A percentile compares a stretch with the other conserved stretches of the same genome.
Evolutionary conservation across 768 basidiomycete species (phyloP).

Genomic region (Arthromyces matolae): DNA sequence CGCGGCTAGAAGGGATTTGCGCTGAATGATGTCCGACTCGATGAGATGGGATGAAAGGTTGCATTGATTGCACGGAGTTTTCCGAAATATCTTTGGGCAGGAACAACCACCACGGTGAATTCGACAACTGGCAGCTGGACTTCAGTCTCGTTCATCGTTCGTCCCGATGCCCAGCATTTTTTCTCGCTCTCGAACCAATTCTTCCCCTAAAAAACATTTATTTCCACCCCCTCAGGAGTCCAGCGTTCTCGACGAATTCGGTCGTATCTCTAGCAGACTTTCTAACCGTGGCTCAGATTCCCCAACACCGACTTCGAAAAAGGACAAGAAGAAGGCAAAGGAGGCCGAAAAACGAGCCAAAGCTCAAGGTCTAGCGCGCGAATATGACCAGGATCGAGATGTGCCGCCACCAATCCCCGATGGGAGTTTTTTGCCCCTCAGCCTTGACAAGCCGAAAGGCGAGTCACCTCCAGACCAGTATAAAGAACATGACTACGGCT

Average conservation of each 20-base stretch:
- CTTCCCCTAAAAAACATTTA: constrained; percentile 45
- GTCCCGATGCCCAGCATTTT: constrained; percentile 70
- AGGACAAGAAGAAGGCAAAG: constrained; percentile 52
- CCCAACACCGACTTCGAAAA: constrained; percentile 35
- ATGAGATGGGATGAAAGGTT: neutral
- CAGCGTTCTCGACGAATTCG: constrained; percentile 58
- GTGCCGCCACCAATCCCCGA: constrained; percentile 40
- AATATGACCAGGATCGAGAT: constrained; percentile 23
- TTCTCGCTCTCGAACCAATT: constrained; percentile 64
- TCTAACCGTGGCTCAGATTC: constrained; percentile 30
- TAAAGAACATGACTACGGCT: constrained; percentile 58
- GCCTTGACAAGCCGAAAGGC: constrained; percentile 43
- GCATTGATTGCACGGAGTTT: constrained; percentile 5
- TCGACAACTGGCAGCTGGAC: constrained; percentile 12
- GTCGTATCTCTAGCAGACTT: constrained; percentile 48
- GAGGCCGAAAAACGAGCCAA: constrained; percentile 25
- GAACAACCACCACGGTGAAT: constrained; percentile 10
- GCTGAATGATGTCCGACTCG: too few species aligned
- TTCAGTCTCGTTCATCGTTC: constrained; percentile 27
- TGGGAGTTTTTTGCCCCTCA: constrained; percentile 51
- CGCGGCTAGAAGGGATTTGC: neutral
- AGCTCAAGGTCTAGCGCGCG: constrained; percentile 40
- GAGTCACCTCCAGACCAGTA: constrained; percentile 34
- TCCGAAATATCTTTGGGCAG: constrained; percentile 11
- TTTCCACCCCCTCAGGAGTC: constrained; percentile 23